Conservation (phyloP, 805 yeast genomes). For the Cephaloascus fragrans region DNA sequence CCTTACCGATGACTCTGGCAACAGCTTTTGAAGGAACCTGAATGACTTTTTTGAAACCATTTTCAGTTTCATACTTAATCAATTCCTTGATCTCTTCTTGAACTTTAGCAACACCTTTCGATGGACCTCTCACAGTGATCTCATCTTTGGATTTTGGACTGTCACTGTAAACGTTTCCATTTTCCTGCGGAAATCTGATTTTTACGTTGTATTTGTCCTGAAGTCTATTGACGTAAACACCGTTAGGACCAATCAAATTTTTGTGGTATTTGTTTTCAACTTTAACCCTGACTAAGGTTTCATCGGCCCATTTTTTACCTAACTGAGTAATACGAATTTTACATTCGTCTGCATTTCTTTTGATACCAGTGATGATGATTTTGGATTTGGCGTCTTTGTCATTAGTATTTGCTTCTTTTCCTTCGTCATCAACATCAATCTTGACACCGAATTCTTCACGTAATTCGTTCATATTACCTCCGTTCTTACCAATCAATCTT, state of each 20-base stretch:
- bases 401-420: conserved; percentile 22
- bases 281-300: conserved; percentile 48
- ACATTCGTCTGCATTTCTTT: conserved; percentile 69
- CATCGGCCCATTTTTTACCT: conserved; percentile 77
- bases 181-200: conserved; percentile 60
- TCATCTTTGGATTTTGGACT: conserved; percentile 45
- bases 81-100: conserved; percentile 78
- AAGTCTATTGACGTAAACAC: conserved; percentile 72
- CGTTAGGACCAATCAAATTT: conserved; percentile 74
- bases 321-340: conserved; percentile 45
- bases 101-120: conserved; percentile 79
- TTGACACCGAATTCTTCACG: conserved; percentile 67
- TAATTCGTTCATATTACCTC: conserved; percentile 58
- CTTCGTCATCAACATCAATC: conserved; percentile 60
- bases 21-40: conserved; percentile 66
- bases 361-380: conserved; percentile 65
- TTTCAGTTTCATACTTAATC: conserved; percentile 77
- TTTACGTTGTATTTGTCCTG: conserved; percentile 80
- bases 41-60: conserved; percentile 59
- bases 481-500: conserved; percentile 85
- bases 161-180: conserved; percentile 14
- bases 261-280: conserved; percentile 77
- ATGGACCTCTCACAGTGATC: conserved; percentile 74
- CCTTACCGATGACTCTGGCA: conserved; percentile 81
- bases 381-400: conserved; percentile 23